A percentile compares a stretch with the other conserved stretches of the same genome.
Evolutionary conservation across 352 stramenopile genomes (phyloP).

Genomic region (Pythium apleroticum): DNA sequence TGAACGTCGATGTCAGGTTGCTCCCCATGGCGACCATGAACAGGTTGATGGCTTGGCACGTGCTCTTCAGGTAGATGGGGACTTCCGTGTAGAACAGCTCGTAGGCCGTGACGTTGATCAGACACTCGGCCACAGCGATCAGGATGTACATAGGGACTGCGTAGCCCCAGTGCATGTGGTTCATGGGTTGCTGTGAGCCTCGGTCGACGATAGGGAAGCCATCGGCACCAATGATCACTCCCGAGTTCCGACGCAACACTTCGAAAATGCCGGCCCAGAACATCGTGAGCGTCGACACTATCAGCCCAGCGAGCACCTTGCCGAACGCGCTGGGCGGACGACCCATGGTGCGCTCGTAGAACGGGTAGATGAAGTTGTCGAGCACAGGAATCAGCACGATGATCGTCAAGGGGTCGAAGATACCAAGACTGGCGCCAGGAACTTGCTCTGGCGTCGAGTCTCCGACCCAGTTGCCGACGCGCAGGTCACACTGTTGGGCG

Average conservation of each 20-base stretch:
- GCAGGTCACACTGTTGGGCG: conserved; percentile 80
- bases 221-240: conserved; percentile 33
- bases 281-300: conserved; percentile 81
- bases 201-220: conserved; percentile 47
- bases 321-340: conserved; percentile 71
- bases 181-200: conserved; percentile 73
- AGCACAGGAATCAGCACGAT: conserved; percentile 77
- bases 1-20: conserved; percentile 88
- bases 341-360: conserved; percentile 53
- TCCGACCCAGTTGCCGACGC: conserved; percentile 36
- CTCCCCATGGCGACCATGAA: conserved; percentile 89
- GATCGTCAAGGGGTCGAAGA: conserved; percentile 87
- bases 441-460: conserved; percentile 38
- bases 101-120: conserved; percentile 89
- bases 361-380: conserved; percentile 71
- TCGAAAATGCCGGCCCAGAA: conserved; percentile 86
- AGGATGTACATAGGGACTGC: conserved; percentile 83
- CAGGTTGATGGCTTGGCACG: conserved; percentile 85
- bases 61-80: conserved; percentile 86
- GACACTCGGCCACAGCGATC: conserved; percentile 78
- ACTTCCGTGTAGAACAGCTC: conserved; percentile 89
- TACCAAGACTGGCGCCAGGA: conserved; percentile 72
- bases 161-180: conserved; percentile 79
- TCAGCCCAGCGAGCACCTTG: conserved; percentile 75
- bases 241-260: conserved; percentile 58